Conservation (phyloP, 2,329 filamentous ascomycete species). For the Botrytis byssoidea region DNA sequence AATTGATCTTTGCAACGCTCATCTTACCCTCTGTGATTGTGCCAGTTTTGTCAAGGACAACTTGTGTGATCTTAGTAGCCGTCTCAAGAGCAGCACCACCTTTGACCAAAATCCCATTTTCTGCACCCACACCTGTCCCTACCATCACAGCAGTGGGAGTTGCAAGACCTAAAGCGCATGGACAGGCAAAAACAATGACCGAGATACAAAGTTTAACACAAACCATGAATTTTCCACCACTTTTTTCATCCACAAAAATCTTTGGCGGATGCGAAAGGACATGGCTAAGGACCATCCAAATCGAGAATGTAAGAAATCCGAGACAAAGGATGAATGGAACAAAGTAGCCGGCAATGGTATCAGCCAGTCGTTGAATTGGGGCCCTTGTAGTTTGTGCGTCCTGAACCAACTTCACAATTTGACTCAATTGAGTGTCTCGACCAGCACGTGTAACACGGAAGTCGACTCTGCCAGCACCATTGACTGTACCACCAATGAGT, state of each 20-base stretch:
- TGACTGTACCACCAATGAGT: constrained; percentile 92
- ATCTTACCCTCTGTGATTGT: constrained; percentile 94
- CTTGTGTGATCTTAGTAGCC: constrained; percentile 83
- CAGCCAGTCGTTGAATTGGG: constrained; percentile 90
- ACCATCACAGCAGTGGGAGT: constrained; percentile 99
- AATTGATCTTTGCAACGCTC: constrained; percentile 74
- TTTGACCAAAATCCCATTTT: constrained; percentile 97
- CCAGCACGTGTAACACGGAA: constrained; percentile 91
- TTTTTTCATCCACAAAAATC: constrained; percentile 77
- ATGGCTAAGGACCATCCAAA: constrained; percentile 95
- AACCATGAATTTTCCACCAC: constrained; percentile 92
- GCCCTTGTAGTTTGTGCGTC: constrained; percentile 93
- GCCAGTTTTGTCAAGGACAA: constrained; percentile 94
- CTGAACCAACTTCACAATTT: constrained; percentile 98
- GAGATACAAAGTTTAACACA: constrained; percentile 97
- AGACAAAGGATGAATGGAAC: constrained; percentile 85
- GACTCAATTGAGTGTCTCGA: constrained; percentile 92
- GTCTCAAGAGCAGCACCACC: constrained; percentile 89
- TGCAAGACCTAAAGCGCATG: constrained; percentile 91
- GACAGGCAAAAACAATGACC: constrained; percentile 96
- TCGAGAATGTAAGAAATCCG: constrained; percentile 79
- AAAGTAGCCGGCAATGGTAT: constrained; percentile 89
- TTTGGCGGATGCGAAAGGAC: constrained; percentile 77
- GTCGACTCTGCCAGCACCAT: constrained; percentile 86
- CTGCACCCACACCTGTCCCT: constrained; percentile 92